Base-by-base conservation (phyloP, 2,329 filamentous ascomycete species). In the Alternaria sp. region DNA sequence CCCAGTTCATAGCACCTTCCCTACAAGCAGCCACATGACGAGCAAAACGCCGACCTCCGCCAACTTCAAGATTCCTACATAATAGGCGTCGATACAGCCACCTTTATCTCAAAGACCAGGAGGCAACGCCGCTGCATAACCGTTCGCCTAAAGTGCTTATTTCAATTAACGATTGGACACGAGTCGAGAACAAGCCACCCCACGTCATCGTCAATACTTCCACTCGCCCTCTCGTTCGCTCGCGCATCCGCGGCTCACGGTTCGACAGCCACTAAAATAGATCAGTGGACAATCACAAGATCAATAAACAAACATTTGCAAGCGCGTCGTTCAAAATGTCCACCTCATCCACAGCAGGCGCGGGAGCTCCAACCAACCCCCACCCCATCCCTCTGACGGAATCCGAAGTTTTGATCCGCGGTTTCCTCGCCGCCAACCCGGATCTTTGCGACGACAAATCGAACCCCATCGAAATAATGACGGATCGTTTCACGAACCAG, bases 401-500 rank as follows among this genome's bases (percentile, higher is more conserved):
- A 53, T 78, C 77, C n/a, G 72, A 77, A 62, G 73, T 72, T 25
- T 63, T 77, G 55, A 73, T 78, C 55, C 73, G 69, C 56, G 71
- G 73, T 21, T 77, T 77, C 62, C 67, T 82, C 3, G 69, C 80
- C 54, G 69, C 69, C 19, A 73, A 78, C 54, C 75, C 77, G 21
- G 66, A 67, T 56, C 61, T 79, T 26, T 71, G 75, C 57, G 71
- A 76, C 59, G 59, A 69, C 28, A 70, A 69, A 45, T 68, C 73
- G 21, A 75, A 74, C 9, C 63, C 73, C 10, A 67, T 78, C 19
- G 65, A 72, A 40, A 64, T 76, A 50, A 79, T 81, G 80, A 81
- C 80, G 9, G 80, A 78, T 59, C 75, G 81, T 57, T 83, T 83
- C 63, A 83, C 82, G n/a, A 80, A 83, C 63, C 70, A 73, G 26